Conservation (phyloP, 1,284 basidiomycete species). For the Pisolithus thermaeus region DNA sequence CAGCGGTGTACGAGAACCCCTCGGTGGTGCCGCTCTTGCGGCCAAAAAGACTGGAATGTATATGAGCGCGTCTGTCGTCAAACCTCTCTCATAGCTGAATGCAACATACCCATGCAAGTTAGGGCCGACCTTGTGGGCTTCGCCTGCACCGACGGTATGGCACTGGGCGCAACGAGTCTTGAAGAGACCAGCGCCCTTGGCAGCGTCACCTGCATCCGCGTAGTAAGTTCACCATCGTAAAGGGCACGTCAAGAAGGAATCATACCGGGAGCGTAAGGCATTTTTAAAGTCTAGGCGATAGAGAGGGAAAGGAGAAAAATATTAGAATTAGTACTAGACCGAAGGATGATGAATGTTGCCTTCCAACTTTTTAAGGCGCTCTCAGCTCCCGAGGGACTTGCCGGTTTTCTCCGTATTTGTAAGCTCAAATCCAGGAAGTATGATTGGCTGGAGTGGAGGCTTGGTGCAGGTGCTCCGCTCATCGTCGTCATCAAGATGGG, state of each 20-base stretch:
- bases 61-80: neutral
- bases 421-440: no score
- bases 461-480: no score
- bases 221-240: neutral
- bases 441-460: no score
- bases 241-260: neutral
- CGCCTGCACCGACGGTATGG: constrained; percentile 86
- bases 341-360: no score
- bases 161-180: constrained; percentile 98
- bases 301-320: no score
- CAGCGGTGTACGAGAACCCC: constrained; percentile 90
- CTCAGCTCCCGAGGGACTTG: no score
- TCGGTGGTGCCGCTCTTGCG: constrained; percentile 87
- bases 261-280: constrained; percentile 27
- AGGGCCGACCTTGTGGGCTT: constrained; percentile 87
- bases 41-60: constrained; percentile 57
- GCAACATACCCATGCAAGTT: constrained; percentile 82
- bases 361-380: no score
- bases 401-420: no score
- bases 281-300: constrained; percentile 2
- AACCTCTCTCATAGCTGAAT: neutral
- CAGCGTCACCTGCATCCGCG: constrained; percentile 63
- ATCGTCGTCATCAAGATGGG: no score
- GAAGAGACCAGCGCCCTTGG: constrained; percentile 89
- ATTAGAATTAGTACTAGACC: no score